Base-by-base conservation (phyloP, 2,329 filamentous ascomycete species). In the Xylariaceae sp. region DNA sequence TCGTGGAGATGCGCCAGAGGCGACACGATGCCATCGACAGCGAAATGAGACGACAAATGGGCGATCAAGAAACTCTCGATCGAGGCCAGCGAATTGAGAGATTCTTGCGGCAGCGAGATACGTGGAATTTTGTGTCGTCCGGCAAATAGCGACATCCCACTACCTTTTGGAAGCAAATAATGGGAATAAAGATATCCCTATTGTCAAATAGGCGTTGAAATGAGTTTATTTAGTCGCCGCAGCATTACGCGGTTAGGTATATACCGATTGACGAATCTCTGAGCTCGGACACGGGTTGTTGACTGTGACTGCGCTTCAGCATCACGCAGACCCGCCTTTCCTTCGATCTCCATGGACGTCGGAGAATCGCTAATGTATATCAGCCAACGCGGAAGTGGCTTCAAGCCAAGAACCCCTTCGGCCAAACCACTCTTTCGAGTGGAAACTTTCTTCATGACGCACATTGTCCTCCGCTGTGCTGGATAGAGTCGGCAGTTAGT, bases 91-190 rank as follows among this genome's bases (percentile, higher is more conserved):
- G 90, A 50, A 85, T 97, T 40, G 81, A 89, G 62, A 83, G 75
- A 52, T 97, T 97, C 66, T 62, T 97, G 55, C 82, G 83, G 64
- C 83, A 88, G 56, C 78, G 89, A 60, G 87, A 94, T 6, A 60
- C 58, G 65, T 70, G 67, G 67, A 62, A 61, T 19, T 4, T 66
- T 6, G 60, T 58, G 30, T 57, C 60, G 9, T 53, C 60, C 4
- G 9, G 19, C 49, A n/a, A 46, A 42, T 35, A 47, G 44, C 27
- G 47, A 39, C 6, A 27, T n/a, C 9, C 27, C 51, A 49, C 9
- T 59, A 47, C 27, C 42, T 41, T 43, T 56, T 4, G 39, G 31
- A 51, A 39, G 43, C 41, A 52, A 48, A 42, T 59, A 54, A 46
- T 48, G 26, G 34, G 49, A 53, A 32, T 32, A 46, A 19, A 43